Base-by-base conservation (phyloP, 2,329 filamentous ascomycete species). In the Polychaeton citri region DNA sequence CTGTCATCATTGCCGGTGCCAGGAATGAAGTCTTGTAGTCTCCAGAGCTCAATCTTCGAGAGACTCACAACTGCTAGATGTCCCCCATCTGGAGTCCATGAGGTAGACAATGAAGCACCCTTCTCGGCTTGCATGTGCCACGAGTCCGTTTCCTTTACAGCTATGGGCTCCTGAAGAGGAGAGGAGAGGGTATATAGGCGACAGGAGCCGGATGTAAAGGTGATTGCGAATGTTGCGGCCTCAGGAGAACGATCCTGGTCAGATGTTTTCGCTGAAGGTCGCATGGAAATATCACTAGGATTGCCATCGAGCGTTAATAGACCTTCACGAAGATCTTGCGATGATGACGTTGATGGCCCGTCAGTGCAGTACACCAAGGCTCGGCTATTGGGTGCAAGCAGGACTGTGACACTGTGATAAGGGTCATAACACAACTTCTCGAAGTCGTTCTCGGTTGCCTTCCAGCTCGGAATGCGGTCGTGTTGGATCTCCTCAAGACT, bases 51-150 rank as follows among this genome's bases (percentile, higher is more conserved):
- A 10, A 28, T 15, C 15, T 28, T 28, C 15, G 24, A 28, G 12
- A 15, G 12, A 28, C 24, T 28, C 12, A 15, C 38, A 10, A 36
- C 30, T 21, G 35, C 38, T 8, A 39, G 35, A 10, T 21, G 35
- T 30, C 33, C 37, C 12, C 17, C 9, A 58, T 30, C 6, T 51
- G 49, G 3, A 49, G 42, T 7, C 13, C 13, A 19, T 17, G 9
- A 12, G 37, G 20, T 4, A 26, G 37, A 18, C 7, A 24, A 18
- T 21, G 38, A 21, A 12, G 38, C 15, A 9, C 51, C 45, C 20
- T 20, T 33, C 21, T 35, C 31, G 44, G 34, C 36, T 32, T 20
- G 33, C 30, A 8, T 37, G 30, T 18, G 21, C 21, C 3, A 19
- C 32, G 31, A 16, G 32, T 20, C 21, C 31, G 34, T 12, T 38